A percentile compares a stretch with the other conserved stretches of the same genome.
phyloP scores from a whole-genome alignment of 192 early-diverging fungal genomes.

The Rhizophagus clarus region DNA sequence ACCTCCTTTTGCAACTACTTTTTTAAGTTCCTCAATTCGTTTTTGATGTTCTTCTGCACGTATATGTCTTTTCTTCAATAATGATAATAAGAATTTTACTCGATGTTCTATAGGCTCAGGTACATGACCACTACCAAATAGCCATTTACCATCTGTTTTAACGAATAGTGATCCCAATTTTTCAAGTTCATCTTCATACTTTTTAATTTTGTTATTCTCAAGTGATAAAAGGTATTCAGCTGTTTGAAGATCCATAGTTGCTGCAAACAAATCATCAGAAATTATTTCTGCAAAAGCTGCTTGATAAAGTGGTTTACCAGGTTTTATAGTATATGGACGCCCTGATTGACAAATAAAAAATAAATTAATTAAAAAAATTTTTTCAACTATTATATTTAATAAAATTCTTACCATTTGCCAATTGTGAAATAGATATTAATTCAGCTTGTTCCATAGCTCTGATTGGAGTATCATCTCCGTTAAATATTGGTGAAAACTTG shows the following conservation, averaged over 20 bases:
- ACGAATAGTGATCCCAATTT: slow-evolving; percentile 51
- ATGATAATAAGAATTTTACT: slow-evolving; percentile 59
- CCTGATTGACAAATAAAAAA: slow-evolving; percentile 47
- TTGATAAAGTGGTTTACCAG: slow-evolving; percentile 82
- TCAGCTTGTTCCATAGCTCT: slow-evolving; percentile 89
- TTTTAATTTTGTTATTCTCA: slow-evolving; percentile 61
- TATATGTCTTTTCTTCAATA: slow-evolving; percentile 55
- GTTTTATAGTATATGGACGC: slow-evolving; percentile 75
- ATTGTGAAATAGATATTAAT: slow-evolving; percentile 77
- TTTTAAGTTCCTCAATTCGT: slow-evolving; percentile 41
- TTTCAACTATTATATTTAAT: neutral
- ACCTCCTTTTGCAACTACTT: slow-evolving; percentile 23
- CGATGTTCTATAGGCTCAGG: slow-evolving; percentile 63
- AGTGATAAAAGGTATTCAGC: slow-evolving; percentile 59
- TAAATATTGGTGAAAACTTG: slow-evolving; percentile 80
- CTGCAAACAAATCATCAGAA: slow-evolving; percentile 69
- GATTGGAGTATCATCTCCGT: slow-evolving; percentile 78
- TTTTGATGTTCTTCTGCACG: slow-evolving; percentile 58
- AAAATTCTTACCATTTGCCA: slow-evolving; percentile 57
- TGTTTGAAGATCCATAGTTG: slow-evolving; percentile 78
- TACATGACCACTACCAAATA: slow-evolving; percentile 54
- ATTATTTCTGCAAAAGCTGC: slow-evolving; percentile 79
- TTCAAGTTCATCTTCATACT: slow-evolving; percentile 64
- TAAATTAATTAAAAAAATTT: neutral
- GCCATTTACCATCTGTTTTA: slow-evolving; percentile 48